Base-by-base conservation (phyloP, 106 monocot genomes). In the Acorus calamus region DNA sequence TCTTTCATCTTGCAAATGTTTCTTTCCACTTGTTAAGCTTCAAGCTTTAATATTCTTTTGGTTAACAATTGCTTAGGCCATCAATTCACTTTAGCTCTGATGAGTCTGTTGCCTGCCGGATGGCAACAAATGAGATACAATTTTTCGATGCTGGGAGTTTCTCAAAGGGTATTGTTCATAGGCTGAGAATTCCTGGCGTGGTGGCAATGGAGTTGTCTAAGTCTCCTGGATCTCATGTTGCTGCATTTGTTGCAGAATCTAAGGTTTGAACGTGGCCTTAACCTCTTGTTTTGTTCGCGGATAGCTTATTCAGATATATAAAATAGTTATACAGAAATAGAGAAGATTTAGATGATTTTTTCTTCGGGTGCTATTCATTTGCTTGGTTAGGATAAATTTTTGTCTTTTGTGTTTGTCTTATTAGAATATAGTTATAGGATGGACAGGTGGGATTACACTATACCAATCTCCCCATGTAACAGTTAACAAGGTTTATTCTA, bases 71-170 rank as follows among this genome's bases (percentile, higher is more conserved):
- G 49, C 45, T 46, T 65, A 96, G 96, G 96, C 90, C 96, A 7
- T 66, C 72, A 11, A 42, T 96, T 74, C 84, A 85, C n/a, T 96
- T 96, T 77, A 80, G 78, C 14, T 75, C 78, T 9, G 87, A 96
- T 70, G 96, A 96, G 71, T 80, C 90, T 62, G 67, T 87, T 76
- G 96, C 85, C 2, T 91, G 90, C 53, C 79, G 87, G 49, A 74
- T 87, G 73, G 78, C 71, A 54, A 91, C 96, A 64, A 96, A 96
- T 76, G 96, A 91, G 63, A 83, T 91, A 66, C 87, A 88, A n/a
- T 87, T 91, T 76, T 87, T 91, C 56, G 85, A 96, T 64, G 68
- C 67, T 14, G 80, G 75, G 49, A 80, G 90, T 70, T 91, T 96
- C 65, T 62, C 82, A 12, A 87, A 83, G 72, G 96, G 87, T 73